These are phyloP conservation scores for Closterium sp. DNA, from an alignment of 139 green algal species.

Conservation along the genomic window DNA sequence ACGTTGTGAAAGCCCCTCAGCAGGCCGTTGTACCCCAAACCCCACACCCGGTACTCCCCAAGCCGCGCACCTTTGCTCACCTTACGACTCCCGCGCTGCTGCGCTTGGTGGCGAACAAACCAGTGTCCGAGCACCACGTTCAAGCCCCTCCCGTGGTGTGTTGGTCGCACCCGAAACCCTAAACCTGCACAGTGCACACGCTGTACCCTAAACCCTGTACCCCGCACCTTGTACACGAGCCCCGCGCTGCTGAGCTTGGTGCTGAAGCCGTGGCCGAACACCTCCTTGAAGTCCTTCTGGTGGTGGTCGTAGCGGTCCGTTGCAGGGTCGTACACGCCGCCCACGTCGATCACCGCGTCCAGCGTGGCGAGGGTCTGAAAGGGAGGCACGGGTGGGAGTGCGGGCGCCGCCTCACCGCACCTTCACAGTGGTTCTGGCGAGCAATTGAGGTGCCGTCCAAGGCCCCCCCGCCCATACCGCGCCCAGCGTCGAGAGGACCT, in stretches of 20 bases:
- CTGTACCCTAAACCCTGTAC: neutral
- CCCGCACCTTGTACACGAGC: conserved; percentile 64
- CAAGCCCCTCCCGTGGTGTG: too few relatives aligned
- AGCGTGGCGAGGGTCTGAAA: conserved; percentile 67
- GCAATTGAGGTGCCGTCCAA: conserved; percentile 69
- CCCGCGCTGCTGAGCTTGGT: conserved; percentile 60
- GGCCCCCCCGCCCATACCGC: conserved; percentile 91
- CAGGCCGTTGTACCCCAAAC: too few relatives aligned
- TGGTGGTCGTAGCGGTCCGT: conserved; percentile 87
- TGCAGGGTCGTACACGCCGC: conserved; percentile 77
- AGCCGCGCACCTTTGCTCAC: too few relatives aligned
- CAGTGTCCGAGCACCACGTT: too few relatives aligned
- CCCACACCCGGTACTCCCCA: too few relatives aligned
- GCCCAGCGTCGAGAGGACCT: conserved; percentile 76
- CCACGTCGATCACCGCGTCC: conserved; percentile 92
- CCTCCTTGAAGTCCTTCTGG: conserved; percentile 80
- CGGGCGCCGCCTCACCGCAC: too few relatives aligned
- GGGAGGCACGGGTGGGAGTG: too few relatives aligned
- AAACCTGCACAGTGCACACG: too few relatives aligned
- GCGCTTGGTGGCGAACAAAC: too few relatives aligned
- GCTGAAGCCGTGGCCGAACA: conserved; percentile 67
- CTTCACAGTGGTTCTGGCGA: conserved; percentile 47
- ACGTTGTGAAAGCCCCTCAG: too few relatives aligned
- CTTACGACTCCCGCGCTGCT: too few relatives aligned
- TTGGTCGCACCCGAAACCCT: too few relatives aligned